Evolutionary conservation across 768 basidiomycete genomes (phyloP).

Genomic region (Termitomyces sp.): DNA sequence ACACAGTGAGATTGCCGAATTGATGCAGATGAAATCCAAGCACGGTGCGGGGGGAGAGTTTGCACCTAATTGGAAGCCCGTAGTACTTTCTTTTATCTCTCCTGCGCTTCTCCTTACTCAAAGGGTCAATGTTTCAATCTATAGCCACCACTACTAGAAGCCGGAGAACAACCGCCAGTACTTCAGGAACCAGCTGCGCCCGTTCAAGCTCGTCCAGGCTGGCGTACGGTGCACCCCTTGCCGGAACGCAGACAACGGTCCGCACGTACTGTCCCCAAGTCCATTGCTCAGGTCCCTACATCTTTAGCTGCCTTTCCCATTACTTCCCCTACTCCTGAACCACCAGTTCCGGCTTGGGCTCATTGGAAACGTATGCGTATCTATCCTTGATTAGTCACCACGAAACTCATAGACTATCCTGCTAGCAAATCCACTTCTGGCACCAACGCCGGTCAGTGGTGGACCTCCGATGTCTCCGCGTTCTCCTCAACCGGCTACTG

Average conservation of each 20-base stretch:
- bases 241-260: slow-evolving; percentile 37
- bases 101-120: neutral
- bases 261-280: neutral
- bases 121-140: neutral
- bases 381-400: neutral
- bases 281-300: neutral
- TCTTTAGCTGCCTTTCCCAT: slow-evolving; percentile 4
- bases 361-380: slow-evolving; percentile 29
- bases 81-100: slow-evolving; percentile 28
- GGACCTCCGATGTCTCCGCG: slow-evolving; percentile 3
- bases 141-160: slow-evolving; percentile 20
- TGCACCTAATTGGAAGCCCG: slow-evolving; percentile 65
- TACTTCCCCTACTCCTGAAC: slow-evolving; percentile 34
- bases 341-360: slow-evolving; percentile 83
- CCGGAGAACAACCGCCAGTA: slow-evolving; percentile 17
- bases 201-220: slow-evolving; percentile 59
- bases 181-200: slow-evolving; percentile 30
- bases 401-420: neutral
- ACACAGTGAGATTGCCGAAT: slow-evolving; percentile 72
- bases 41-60: slow-evolving; percentile 78
- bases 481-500: neutral
- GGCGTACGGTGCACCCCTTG: slow-evolving; percentile 68
- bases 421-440: slow-evolving; percentile 10
- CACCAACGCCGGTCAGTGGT: slow-evolving; percentile 8
- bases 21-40: slow-evolving; percentile 80